Evolutionary conservation across 805 yeast species (phyloP), one percentile per base, ranked within the genome.

Genomic region (Starmerella khaoyaiensis): DNA sequence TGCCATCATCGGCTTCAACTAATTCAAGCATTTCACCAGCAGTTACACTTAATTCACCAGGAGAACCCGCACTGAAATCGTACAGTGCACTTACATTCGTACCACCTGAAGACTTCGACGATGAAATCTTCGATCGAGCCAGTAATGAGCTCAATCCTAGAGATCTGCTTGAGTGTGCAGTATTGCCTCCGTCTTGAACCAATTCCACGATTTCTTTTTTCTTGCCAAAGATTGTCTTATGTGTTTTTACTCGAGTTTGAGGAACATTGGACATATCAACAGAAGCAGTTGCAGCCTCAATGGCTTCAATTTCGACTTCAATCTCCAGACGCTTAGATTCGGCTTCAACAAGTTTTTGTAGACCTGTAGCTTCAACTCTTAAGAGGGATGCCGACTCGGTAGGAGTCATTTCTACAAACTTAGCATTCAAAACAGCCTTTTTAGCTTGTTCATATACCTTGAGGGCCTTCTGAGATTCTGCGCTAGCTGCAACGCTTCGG

Each of bases 271-370:
- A 45, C 41, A 59, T 41, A 31, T 59, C 62, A 49, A 70, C 66
- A 40, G 76, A 86, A 1, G 78, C 81, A 1, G 90, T 84, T 35
- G 79, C 83, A 42, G 76, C 72, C 56, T 82, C 90, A 48, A 90
- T 83, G 20, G 90, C 75, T 57, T 87, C 96, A 35, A 87, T 76
- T 50, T 79, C 87, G 15, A 86, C 97, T 53, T 84, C 94, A 10
- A 77, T 70, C 28, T 67, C 65, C 17, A 90, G 76, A 42, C 93
- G 70, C 21, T 59, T 59, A 4, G 81, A 75, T 54, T 90, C 98
- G 44, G 77, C 75, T 31, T 67, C 60, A 41, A 86, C 69, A 48
- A 83, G 82, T 32, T 67, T 67, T 36, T 75, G 68, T 39, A 86
- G 62, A 2, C 69, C 54, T 10, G 58, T 49, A 25, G 79, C 57